Evolutionary conservation across 768 basidiomycete genomes (phyloP).

Genomic region (Gymnopilus dilepis): DNA sequence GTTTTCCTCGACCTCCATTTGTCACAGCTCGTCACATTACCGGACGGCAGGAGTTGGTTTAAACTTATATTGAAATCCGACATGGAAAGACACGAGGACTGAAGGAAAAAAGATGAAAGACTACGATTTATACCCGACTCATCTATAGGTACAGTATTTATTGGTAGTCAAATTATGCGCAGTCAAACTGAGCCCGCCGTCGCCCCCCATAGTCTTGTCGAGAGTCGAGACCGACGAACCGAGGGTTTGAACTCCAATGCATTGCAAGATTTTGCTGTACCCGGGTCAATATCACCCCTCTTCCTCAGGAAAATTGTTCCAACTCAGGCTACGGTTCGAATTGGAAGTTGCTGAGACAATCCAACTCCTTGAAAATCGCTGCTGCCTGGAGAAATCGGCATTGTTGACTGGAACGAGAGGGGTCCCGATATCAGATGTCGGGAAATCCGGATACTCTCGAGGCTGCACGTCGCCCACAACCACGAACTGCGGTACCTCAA

Average conservation of each 20-base stretch:
- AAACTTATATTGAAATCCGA: no score
- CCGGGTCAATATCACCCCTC: not conserved
- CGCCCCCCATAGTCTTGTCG: no score
- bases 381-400: constrained; percentile 26
- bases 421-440: constrained; percentile 35
- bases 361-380: constrained; percentile 34
- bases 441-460: constrained; percentile 28
- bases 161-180: not conserved
- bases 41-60: no score
- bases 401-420: constrained; percentile 34
- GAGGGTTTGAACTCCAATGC: no score
- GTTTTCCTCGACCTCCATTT: constrained; percentile 40
- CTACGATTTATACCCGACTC: no score
- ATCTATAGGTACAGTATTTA: not conserved
- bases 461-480: constrained; percentile 5
- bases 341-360: constrained; percentile 24
- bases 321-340: constrained; percentile 20
- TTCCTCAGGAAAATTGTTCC: constrained; percentile 2
- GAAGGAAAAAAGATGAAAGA: no score
- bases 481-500: not conserved
- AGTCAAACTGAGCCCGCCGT: no score
- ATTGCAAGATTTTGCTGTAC: not conserved
- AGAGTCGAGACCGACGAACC: no score
- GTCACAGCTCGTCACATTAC: constrained; percentile 16
- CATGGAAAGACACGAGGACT: no score